Base-by-base conservation (phyloP, 1,284 basidiomycete species). In the Puccinia novopanici region DNA sequence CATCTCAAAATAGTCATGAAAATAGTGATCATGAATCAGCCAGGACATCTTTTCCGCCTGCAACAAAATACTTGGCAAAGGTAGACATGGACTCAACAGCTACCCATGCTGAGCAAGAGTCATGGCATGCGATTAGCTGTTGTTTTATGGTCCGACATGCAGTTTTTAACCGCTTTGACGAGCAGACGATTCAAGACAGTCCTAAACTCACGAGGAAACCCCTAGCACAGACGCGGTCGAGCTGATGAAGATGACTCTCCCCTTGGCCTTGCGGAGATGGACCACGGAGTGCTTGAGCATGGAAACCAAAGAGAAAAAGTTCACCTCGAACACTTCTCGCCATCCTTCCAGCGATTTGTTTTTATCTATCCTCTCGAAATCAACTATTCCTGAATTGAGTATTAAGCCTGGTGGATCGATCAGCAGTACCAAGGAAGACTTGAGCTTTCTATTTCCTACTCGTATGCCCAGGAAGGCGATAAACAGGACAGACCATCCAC, bases 161-260 rank as follows among this genome's bases (percentile, higher is more conserved):
- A 34, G 34, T 34, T 2, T 34, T 1, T 34, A 34, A 2, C 34
- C 34, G 34, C 34, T 2, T 34, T 1, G 1, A 4, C 34, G 34
- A 34, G 34, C 34, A 34, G 34, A 34, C 4, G 34, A 34, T 34
- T 2, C 34, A 34, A 34, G 34, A 34, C 34, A 4, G 34, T 34
- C 34, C 34, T 34, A 24, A 40, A 59, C 77, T 73, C 22, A 80
- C 77, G 65, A 68, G 12, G 55, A 68, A 48, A 73, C 55, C 45
- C 67, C 67, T 13, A 27, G 9, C 3, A 80, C 67, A 27, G 77
- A 52, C 27, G 77, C 77, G 30, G 68, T 70, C 48, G 77, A 80
- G 45, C 77, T 80, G 30, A 80, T 61, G 40, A 80, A 73, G 52
- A 80, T 40, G 17, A 80, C 70, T 63, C 57, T 54, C 6, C 77